These are phyloP conservation scores for Baorangia bicolor DNA, from an alignment of 768 basidiomycete genomes.

Conservation along the genomic window DNA sequence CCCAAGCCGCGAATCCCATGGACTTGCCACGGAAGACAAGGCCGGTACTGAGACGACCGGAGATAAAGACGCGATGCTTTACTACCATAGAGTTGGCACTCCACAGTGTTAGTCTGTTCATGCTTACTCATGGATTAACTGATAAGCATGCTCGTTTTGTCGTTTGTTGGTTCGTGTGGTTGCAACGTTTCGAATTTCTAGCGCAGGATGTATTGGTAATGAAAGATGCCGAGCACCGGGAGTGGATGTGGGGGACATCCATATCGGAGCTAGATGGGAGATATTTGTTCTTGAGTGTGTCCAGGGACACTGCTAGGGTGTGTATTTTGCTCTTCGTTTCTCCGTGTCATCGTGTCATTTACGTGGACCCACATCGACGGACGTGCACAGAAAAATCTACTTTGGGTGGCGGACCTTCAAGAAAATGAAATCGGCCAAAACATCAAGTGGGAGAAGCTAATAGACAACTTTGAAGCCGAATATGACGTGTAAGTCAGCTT, in stretches of 20 bases:
- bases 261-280: conserved; percentile 62
- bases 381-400: conserved; percentile 59
- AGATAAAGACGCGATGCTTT: conserved; percentile 71
- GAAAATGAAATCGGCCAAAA: conserved; percentile 58
- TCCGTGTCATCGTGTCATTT: background rate
- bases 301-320: conserved; percentile 65
- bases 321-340: conserved; percentile 12
- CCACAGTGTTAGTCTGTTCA: conserved; percentile 51
- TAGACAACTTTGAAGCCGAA: conserved; percentile 66
- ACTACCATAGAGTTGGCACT: conserved; percentile 74
- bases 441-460: conserved; percentile 70
- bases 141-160: conserved; percentile 1
- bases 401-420: conserved; percentile 72
- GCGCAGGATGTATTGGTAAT: conserved; percentile 69
- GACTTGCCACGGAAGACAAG: conserved; percentile 45
- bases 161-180: background rate
- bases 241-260: conserved; percentile 60
- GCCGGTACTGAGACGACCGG: conserved; percentile 58
- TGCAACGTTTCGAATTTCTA: conserved; percentile 25
- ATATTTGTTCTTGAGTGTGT: conserved; percentile 55
- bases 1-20: conserved; percentile 50
- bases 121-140: conserved; percentile 1
- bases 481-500: conserved; percentile 54
- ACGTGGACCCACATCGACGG: background rate
- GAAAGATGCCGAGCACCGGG: conserved; percentile 61